These are phyloP conservation scores for Saccharomyces kudriavzevii DNA, from an alignment of 805 yeast genomes.

Conservation along the genomic window DNA sequence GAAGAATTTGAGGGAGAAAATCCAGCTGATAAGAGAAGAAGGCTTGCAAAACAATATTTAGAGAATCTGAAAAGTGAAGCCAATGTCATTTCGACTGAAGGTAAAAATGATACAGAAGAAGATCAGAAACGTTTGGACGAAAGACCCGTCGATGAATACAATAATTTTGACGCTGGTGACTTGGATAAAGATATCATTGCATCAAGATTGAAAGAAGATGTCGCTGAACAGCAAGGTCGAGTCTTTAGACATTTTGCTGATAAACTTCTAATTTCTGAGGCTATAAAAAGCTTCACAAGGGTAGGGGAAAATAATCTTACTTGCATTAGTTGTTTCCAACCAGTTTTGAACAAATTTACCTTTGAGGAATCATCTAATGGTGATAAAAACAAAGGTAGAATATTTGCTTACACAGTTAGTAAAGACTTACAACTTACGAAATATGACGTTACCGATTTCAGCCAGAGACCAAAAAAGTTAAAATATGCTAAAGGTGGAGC, in stretches of 20 bases:
- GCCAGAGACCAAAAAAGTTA: conserved; percentile 55
- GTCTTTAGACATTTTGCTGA: conserved; percentile 63
- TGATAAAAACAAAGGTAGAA: conserved; percentile 47
- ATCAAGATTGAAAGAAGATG: conserved; percentile 74
- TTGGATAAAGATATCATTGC: conserved; percentile 80
- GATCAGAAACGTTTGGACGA: conserved; percentile 11
- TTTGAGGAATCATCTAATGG: conserved; percentile 17
- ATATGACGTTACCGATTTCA: conserved; percentile 56
- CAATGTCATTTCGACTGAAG: conserved; percentile 31
- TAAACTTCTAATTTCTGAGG: conserved; percentile 35
- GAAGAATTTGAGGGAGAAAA: conserved; percentile 69
- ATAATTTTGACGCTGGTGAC: conserved; percentile 80
- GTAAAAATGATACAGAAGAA: conserved; percentile 6
- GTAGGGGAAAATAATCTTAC: conserved; percentile 57
- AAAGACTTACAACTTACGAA: conserved; percentile 75
- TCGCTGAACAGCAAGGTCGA: conserved; percentile 81
- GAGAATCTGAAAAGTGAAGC: conserved; percentile 64
- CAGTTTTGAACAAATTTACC: conserved; percentile 27
- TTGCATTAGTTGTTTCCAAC: conserved; percentile 32
- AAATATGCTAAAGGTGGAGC: conserved; percentile 60
- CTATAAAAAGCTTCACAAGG: conserved; percentile 40
- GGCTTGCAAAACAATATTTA: conserved; percentile 87
- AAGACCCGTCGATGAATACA: conserved; percentile 30
- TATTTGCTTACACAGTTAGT: conserved; percentile 64
- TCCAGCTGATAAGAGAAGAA: conserved; percentile 88